Base-by-base conservation (phyloP, 1,284 basidiomycete genomes). In the Ustilago sp. region DNA sequence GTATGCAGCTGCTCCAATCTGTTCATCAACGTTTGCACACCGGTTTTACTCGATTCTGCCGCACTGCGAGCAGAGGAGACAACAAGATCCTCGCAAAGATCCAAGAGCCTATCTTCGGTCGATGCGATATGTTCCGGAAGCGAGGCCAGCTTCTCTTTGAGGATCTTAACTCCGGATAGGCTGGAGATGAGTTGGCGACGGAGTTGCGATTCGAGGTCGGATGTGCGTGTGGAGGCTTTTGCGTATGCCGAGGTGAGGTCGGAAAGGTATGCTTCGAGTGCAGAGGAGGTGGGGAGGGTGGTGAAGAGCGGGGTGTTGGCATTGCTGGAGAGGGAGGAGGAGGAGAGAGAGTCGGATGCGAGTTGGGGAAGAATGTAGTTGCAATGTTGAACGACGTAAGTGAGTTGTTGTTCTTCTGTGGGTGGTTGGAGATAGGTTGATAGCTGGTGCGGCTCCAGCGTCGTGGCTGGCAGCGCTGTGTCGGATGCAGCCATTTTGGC, bases 21-120 rank as follows among this genome's bases (percentile, higher is more conserved):
- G 11, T 38, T 53, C 53, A 78, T 68, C 19, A 73, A 57, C 19
- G 72, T 64, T 38, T 38, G 31, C 4, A 60, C 52, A 9, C 56
- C 68, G 19, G 58, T 39, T n/a, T 47, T 45, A 52, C 70, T 73
- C 11, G 69, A 59, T 38, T 56, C 59, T 19, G 62, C 51, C 12
- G 50, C 45, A 12, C 59, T 23, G 56, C 63, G 19, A 5, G 43
- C 41, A 8, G 23, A 35, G 9, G 63, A 41, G 19, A 73, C 57
- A 59, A 69, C 73, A 11, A 79, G 72, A 50, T 75, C 60, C 31
- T 72, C 58, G 47, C 73, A 73, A 2, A 80, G 75, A 17, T 74
- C 70, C 39, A 77, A 57, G 8, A 80, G 55, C 62, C 60, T 65
- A 32, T 80, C 79, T 47, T 80, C 79, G 5, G 65, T 69, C 5